phyloP scores from a whole-genome alignment of 2,329 filamentous ascomycete genomes.

The Penicillium concentricum region DNA sequence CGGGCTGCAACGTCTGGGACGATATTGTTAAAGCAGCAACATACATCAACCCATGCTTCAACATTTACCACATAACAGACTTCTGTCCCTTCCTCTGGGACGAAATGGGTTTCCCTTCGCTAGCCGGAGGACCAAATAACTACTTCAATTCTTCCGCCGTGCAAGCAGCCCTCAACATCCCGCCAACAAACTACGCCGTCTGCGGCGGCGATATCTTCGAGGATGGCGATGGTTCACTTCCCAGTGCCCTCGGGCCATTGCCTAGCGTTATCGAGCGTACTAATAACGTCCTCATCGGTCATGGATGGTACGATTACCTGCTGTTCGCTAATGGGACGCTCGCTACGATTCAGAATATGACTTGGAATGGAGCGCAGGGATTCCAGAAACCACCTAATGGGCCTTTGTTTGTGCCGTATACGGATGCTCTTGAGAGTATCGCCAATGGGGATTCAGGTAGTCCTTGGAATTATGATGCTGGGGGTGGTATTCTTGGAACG shows the following conservation, averaged over 20 bases:
- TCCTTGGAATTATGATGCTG: conserved; percentile 47
- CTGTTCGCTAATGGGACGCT: conserved; percentile 68
- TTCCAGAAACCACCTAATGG: conserved; percentile 62
- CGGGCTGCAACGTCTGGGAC: conserved; percentile 58
- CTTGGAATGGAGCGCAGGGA: conserved; percentile 69
- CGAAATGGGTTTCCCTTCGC: conserved; percentile 66
- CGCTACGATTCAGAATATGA: conserved; percentile 76
- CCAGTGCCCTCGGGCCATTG: conserved; percentile 45
- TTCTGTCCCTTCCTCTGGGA: conserved; percentile 70
- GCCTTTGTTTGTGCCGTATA: conserved; percentile 69
- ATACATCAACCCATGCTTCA: conserved; percentile 72
- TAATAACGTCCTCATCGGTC: conserved; percentile 70
- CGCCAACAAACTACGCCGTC: conserved; percentile 44
- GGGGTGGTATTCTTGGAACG: conserved; percentile 66
- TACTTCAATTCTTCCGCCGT: conserved; percentile 72
- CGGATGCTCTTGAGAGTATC: conserved; percentile 32
- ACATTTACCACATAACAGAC: conserved; percentile 69
- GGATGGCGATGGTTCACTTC: conserved; percentile 49
- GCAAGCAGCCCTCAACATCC: conserved; percentile 64
- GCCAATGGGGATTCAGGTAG: conserved; percentile 45
- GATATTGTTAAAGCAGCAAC: conserved; percentile 55
- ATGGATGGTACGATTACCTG: conserved; percentile 69
- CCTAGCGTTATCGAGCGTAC: conserved; percentile 72
- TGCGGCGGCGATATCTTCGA: conserved; percentile 42
- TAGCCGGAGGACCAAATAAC: conserved; percentile 59